Evolutionary conservation across 495 filamentous ascomycete genomes (phyloP).

Genomic region (Viridothelium virens): DNA sequence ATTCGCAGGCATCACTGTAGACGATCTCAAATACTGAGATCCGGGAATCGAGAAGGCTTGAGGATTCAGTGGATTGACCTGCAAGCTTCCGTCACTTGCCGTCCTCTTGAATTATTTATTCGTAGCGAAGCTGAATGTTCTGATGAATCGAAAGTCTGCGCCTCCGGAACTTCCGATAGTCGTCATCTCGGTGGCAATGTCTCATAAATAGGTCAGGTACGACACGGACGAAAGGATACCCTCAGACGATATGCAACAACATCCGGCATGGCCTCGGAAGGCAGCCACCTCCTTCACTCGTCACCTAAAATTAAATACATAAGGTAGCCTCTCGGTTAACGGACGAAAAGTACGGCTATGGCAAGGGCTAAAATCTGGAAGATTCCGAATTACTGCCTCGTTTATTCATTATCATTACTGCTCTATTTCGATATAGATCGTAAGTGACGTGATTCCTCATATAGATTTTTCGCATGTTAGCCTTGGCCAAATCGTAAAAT

Average conservation of each 20-base stretch:
- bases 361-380: no score
- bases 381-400: not conserved
- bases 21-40: not conserved
- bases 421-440: not conserved
- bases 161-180: not conserved
- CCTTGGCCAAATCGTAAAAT: not conserved
- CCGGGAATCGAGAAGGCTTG: not conserved
- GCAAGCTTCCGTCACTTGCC: not conserved
- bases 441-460: not conserved
- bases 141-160: not conserved
- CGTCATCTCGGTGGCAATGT: not conserved
- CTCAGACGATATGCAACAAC: no score
- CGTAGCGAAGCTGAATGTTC: not conserved
- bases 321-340: no score
- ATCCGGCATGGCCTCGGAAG: no score
- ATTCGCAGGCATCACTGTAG: not conserved
- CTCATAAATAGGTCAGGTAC: not conserved
- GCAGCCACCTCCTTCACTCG: no score
- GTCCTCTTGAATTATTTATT: not conserved
- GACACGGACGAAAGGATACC: no score
- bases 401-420: not conserved
- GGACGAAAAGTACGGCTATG: no score
- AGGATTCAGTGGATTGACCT: not conserved
- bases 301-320: no score
- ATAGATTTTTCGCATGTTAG: not conserved